These are phyloP conservation scores for Podila minutissima DNA, from an alignment of 192 early-diverging fungal species.

Conservation along the genomic window DNA sequence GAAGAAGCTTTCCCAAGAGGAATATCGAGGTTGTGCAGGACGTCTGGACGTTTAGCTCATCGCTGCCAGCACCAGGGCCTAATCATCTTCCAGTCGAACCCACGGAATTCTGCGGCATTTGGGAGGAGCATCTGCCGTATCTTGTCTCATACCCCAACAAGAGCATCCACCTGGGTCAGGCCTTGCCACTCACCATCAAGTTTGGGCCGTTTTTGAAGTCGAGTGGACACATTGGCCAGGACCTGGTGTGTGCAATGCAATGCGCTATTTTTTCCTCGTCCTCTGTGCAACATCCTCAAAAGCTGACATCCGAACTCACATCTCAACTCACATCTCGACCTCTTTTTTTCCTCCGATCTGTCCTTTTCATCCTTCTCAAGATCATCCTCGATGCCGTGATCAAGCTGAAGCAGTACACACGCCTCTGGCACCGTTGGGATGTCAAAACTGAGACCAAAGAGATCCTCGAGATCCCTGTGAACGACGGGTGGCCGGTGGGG, in stretches of 20 bases:
- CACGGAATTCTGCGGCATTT: constrained; percentile 14
- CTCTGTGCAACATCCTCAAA: too few species aligned
- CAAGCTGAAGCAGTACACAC: constrained; percentile 41
- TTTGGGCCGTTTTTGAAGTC: constrained; percentile 22
- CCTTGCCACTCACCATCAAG: constrained; percentile 15
- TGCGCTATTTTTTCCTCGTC: too few species aligned
- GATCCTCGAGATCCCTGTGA: constrained; percentile 11
- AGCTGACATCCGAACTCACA: too few species aligned
- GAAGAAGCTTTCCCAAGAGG: constrained; percentile 11
- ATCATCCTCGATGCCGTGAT: constrained; percentile 21
- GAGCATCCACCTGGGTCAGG: constrained; percentile 16
- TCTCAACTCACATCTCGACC: too few species aligned
- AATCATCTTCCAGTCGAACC: constrained; percentile 11
- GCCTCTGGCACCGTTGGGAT: constrained; percentile 32
- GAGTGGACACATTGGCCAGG: constrained; percentile 29
- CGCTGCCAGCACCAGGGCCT: constrained; percentile 13
- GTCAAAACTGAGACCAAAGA: constrained; percentile 37
- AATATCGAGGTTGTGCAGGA: constrained; percentile 31
- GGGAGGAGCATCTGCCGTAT: constrained; percentile 30
- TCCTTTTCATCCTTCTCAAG: too few species aligned
- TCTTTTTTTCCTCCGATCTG: too few species aligned
- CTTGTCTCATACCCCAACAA: constrained; percentile 15
- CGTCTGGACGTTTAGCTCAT: constrained; percentile 33
- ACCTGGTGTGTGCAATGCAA: not conserved
- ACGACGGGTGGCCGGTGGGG: constrained; percentile 13